Base-by-base conservation (phyloP, 169 alveolate genomes). In the Amoebophrya sp. region DNA sequence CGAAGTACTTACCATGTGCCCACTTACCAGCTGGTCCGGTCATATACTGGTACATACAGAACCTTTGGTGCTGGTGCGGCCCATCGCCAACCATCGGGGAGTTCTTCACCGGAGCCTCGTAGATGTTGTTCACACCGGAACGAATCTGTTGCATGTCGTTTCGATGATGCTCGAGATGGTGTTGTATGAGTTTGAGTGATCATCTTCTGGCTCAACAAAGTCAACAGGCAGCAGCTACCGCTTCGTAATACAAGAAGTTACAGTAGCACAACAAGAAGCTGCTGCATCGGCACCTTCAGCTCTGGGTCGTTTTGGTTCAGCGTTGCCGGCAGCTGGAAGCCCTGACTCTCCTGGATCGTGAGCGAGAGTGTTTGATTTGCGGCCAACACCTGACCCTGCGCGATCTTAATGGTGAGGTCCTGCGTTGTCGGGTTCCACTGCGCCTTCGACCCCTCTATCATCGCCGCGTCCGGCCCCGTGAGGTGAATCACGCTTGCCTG, bases 1-100 rank as follows among this genome's bases (percentile, higher is more conserved):
- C n/a, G n/a, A n/a, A n/a, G n/a, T n/a, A n/a, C n/a, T n/a, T n/a
- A n/a, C n/a, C n/a, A n/a, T n/a, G n/a, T n/a, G n/a, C n/a, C n/a
- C n/a, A n/a, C n/a, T n/a, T n/a, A n/a, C n/a, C n/a, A n/a, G n/a
- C n/a, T n/a, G n/a, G n/a, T n/a, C 88, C 88, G n/a, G 41, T 20
- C 40, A n/a, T 40, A 40, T n/a, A 89, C 34, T 89, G 91, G 88
- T 89, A 89, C 88, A 89, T 69, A 23, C 91, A 89, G 91, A 43
- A 45, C 91, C 69, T 39, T 48, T 89, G 91, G 23, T 89, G 45
- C 20, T 18, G 41, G 34, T 89, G 41, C 34, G 91, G 91, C 0
- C 91, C 91, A 31, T 89, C 88, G 40, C 91, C 91, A 48, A 89
- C 91, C 88, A 89, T 43, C n/a, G 91, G 91, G 20, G 88, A 45